Percentiles rank a stretch among this genome's conserved stretches.
Conservation (phyloP, 805 yeast genomes). For the Candida tibetensis region DNA sequence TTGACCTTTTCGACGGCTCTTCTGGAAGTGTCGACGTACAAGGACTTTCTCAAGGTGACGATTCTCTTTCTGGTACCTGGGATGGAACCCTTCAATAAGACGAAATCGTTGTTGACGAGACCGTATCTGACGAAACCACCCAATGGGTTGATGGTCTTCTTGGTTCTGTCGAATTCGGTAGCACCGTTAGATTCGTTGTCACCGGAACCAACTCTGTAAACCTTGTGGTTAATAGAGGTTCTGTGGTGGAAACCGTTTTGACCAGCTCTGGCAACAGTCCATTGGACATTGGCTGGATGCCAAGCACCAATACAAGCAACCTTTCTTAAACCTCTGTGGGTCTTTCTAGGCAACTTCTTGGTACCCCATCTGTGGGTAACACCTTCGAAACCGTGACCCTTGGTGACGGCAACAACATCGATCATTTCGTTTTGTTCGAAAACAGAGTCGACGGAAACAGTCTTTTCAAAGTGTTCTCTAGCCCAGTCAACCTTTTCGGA, state of each 20-base stretch:
- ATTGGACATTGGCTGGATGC: constrained; percentile 99
- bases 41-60: constrained; percentile 97
- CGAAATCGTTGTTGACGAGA: constrained; percentile 94
- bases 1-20: constrained; percentile 93
- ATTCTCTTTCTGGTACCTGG: constrained; percentile 99
- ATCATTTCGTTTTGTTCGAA: constrained; percentile 98
- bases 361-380: constrained; percentile 99
- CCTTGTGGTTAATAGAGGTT: constrained; percentile 99
- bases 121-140: constrained; percentile 99
- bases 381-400: constrained; percentile 99
- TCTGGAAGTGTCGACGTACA: constrained; percentile 97
- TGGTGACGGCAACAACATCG: constrained; percentile 98
- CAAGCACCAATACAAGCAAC: constrained; percentile 99
- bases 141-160: constrained; percentile 99
- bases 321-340: constrained; percentile 99
- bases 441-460: constrained; percentile 92
- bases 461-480: constrained; percentile 97
- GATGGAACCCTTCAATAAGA: constrained; percentile 96
- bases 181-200: constrained; percentile 93
- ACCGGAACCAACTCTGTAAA: constrained; percentile 98
- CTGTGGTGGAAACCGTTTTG: constrained; percentile 99
- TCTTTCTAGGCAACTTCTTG: constrained; percentile 99
- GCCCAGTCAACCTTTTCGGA: constrained; percentile 99
- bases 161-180: constrained; percentile 98
- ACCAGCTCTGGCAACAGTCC: constrained; percentile 99